Evolutionary conservation across 768 basidiomycete species (phyloP), one percentile per base, ranked within the genome.

Genomic region (Hygrocybe coccinea): DNA sequence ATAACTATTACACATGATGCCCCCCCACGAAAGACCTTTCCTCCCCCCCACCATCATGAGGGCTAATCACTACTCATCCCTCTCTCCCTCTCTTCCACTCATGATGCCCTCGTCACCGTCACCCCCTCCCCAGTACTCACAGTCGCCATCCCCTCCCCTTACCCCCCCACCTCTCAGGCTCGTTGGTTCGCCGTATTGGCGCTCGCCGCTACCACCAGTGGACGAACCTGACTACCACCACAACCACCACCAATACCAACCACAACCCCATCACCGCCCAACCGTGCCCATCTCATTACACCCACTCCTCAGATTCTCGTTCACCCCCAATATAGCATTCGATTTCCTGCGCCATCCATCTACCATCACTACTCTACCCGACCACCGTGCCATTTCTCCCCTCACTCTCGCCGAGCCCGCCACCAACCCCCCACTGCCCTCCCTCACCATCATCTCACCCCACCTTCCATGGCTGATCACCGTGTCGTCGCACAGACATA

Each of bases 81-180:
- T 5, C 17, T 7, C 47, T 8, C 2, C 33, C 48, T n/a, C 48
- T 10, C 34, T 3, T 25, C 21, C 50, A 51, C 34, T 38, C 50
- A 21, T 36, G 3, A 14, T 35, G 8, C 35, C 29, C 34, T 15
- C 50, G 21, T 35, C 36, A n/a, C 29, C 24, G 22, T 25, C 21
- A 11, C 4, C n/a, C 39, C 12, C 17, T 17, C 35, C 38, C 37
- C 38, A 3, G 6, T 44, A 24, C 52, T 17, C 52, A 2, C 24
- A 5, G 3, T 65, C 73, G 3, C 47, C 67, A 29, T 67, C 71
- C 1, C 70, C 73, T 4, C 76, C 77, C 2, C 74, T 75, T 1
- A 67, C 71, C 15, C 74, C 76, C n/a, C 74, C 74, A 12, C 65
- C 74, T 22, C 71, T 71, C 19, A 67, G 68, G 66, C 69, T 63